Evolutionary conservation across 495 filamentous ascomycete species (phyloP).

Genomic region (Penicillium lividum): DNA sequence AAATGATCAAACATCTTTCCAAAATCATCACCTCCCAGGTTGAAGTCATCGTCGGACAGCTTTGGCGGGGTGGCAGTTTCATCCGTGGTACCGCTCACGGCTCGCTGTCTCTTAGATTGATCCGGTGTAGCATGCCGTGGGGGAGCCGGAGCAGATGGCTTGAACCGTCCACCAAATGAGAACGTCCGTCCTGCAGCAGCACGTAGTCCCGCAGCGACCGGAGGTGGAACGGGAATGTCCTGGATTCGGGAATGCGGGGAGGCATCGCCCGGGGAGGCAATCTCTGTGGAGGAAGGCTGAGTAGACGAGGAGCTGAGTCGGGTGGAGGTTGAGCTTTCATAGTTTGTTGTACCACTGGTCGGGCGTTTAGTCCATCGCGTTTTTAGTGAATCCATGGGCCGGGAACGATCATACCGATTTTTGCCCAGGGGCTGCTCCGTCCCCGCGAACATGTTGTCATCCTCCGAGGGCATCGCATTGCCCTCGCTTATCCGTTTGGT

Average conservation of each 20-base stretch:
- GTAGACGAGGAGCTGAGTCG: slow-evolving; percentile 74
- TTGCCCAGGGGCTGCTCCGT: slow-evolving; percentile 36
- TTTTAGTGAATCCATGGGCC: slow-evolving; percentile 22
- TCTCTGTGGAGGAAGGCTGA: slow-evolving; percentile 69
- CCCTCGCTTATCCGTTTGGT: slow-evolving; percentile 43
- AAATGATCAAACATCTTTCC: slow-evolving; percentile 66
- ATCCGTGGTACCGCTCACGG: slow-evolving; percentile 56
- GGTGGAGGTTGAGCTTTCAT: slow-evolving; percentile 61
- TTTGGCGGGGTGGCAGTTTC: slow-evolving; percentile 73
- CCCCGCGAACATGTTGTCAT: slow-evolving; percentile 49
- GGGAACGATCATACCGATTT: slow-evolving; percentile 42
- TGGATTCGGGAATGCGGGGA: slow-evolving; percentile 52
- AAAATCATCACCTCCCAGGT: slow-evolving; percentile 61
- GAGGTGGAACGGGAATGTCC: slow-evolving; percentile 57
- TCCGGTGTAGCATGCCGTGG: slow-evolving; percentile 44
- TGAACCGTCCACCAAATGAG: slow-evolving; percentile 60
- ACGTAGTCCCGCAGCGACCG: slow-evolving; percentile 54
- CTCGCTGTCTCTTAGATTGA: slow-evolving; percentile 42
- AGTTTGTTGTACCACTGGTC: slow-evolving; percentile 60
- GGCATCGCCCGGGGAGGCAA: slow-evolving; percentile 56
- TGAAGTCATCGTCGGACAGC: slow-evolving; percentile 60
- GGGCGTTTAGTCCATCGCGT: slow-evolving; percentile 43
- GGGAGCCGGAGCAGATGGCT: slow-evolving; percentile 39
- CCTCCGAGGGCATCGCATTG: slow-evolving; percentile 46
- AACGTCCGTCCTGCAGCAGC: slow-evolving; percentile 71